Base-by-base conservation (phyloP, 352 stramenopile species). In the Paralagenidium karlingii region DNA sequence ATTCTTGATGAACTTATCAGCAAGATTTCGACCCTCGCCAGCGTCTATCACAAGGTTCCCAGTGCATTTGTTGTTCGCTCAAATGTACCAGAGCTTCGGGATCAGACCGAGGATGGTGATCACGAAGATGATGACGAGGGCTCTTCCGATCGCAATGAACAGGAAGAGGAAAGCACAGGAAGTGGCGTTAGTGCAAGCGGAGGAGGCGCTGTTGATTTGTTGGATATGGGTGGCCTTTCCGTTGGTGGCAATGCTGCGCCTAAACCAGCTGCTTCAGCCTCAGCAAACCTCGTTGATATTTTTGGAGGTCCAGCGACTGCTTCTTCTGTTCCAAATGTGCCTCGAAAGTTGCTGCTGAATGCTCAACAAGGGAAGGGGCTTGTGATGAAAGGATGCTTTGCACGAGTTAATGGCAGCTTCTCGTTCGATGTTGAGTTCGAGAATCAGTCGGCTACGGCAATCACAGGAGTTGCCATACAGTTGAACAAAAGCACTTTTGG, bases 401-500 rank as follows among this genome's bases (percentile, higher is more conserved):
- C 58, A 40, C 70, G 77, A 18, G 65, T 60, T 38, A 68, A 53
- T 32, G 59, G 58, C 34, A 65, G 58, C 21, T 90, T 90, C 28
- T 53, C 82, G 38, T 43, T 90, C 29, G 77, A 90, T 18, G 55
- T 86, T 13, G 68, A 87, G 38, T 75, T 68, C 30, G 68, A 96
- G 54, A 96, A 97, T 59, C 86, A 90, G 48, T 83, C 78, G 16
- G 53, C 82, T 19, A 62, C 94, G 19, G 73, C 87, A 43, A 84
- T 98, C 44, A 45, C 55, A 1, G 68, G 74, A 8, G 60, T 99
- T 22, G 94, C 92, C 24, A 92, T 99, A 43, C 94, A 99, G 58
- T 68, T 98, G 24, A 99, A 99, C 74, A 98, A 98, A 70, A 97
- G 93, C 55, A 93, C 89, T 22, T 98, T 98, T 59, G 92, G 93